Evolutionary conservation across 2,329 filamentous ascomycete genomes (phyloP), one percentile per base, ranked within the genome.

Genomic region (Torrubiellomyces zombiae): DNA sequence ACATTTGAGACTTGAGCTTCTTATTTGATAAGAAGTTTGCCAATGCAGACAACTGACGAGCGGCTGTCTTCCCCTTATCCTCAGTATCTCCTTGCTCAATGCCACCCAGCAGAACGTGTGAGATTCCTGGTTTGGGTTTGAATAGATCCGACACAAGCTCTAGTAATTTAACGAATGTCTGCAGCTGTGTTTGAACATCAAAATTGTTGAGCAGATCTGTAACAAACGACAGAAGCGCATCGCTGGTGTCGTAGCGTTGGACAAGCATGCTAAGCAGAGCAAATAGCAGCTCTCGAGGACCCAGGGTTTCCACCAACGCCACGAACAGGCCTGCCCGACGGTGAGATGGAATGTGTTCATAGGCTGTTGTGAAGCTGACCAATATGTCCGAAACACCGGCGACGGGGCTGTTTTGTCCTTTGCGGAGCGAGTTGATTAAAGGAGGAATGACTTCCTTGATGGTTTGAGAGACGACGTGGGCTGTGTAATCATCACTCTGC

Each of bases 401-500:
- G 13, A 93, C 68, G 18, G 81, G 63, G 35, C 71, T 71, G 39
- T 82, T 75, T 38, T 80, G 75, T 39, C 81, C 79, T 43, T 78
- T 77, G 27, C 79, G 73, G 31, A 98, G 63, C 1, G 83, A 92
- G 16, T 75, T 71, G 19, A 94, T 82, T 21, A 98, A 60, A 9
- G 86, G 83, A 14, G 91, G 91, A 16, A 98, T 80, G 13, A 98
- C 85, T 39, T 86, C 78, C 32, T 83, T 80, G 38, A 98, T 85
- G 2, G 89, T 95, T 56, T 82, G 83, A 40, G 91, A 82, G 29
- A 94, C 86, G 16, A 98, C 86, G 46, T 93, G 81, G 9, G 85
- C 83, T 13, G 89, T 95, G 53, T 94, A 95, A 39, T 95, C 86
- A 40, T 98, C 91, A 38, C 81, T 82, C 53, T 94, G 86, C 24